phyloP scores from a whole-genome alignment of 108 stramenopile species.

The Conticribra guillardii region DNA sequence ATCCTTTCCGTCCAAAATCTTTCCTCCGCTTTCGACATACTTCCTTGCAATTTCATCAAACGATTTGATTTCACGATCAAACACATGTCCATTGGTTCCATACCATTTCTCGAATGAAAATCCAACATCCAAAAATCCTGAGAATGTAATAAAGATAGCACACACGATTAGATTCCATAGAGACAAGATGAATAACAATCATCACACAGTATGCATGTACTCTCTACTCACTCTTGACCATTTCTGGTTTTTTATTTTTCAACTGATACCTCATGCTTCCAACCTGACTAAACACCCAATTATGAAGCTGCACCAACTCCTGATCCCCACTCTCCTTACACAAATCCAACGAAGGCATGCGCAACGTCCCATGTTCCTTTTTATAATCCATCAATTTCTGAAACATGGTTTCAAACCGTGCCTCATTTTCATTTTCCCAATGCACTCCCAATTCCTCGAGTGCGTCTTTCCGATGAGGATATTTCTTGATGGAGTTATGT shows the following conservation, averaged over 20 bases:
- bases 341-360: slow-evolving; percentile 36
- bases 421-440: slow-evolving; percentile 31
- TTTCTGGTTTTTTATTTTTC: slow-evolving; percentile 24
- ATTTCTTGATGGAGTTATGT: slow-evolving; percentile 8
- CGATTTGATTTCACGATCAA: slow-evolving; percentile 35
- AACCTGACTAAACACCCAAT: slow-evolving; percentile 49
- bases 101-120: slow-evolving; percentile 53
- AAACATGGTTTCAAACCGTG: slow-evolving; percentile 48
- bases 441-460: slow-evolving; percentile 30
- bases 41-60: slow-evolving; percentile 38
- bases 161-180: no score
- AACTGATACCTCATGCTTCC: slow-evolving; percentile 41
- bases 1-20: slow-evolving; percentile 1
- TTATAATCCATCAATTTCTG: slow-evolving; percentile 38
- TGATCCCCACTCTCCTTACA: slow-evolving; percentile 41
- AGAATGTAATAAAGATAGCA: no score
- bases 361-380: slow-evolving; percentile 43
- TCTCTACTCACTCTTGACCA: slow-evolving; percentile 32
- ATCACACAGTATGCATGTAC: no score
- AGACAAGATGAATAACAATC: no score
- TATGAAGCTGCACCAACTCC: slow-evolving; percentile 37
- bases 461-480: slow-evolving; percentile 35
- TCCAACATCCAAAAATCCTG: slow-evolving; percentile 45
- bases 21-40: slow-evolving; percentile 43
- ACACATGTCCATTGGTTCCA: slow-evolving; percentile 35